Evolutionary conservation across 164 flowering plant genomes (phyloP).

Genomic region (Vitis rotundifolia): DNA sequence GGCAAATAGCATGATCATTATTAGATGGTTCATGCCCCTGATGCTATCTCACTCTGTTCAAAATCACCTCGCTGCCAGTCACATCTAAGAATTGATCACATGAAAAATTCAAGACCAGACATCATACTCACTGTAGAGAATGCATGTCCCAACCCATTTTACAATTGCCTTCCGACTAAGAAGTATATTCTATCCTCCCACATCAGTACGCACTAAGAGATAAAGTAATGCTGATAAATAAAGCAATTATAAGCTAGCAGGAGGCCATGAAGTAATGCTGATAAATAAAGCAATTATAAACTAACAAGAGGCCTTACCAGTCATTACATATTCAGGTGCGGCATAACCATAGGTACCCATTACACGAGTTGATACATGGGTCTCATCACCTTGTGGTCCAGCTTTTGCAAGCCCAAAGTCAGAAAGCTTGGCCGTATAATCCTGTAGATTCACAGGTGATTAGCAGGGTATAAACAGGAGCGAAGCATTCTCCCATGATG

Average conservation of each 20-base stretch:
- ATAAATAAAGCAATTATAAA: neutral
- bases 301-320: slow-evolving; percentile 47
- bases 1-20: no score
- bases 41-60: no score
- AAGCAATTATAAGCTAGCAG: neutral
- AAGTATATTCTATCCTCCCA: no score
- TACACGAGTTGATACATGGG: slow-evolving; percentile 93
- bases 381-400: slow-evolving; percentile 97
- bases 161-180: no score
- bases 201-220: neutral
- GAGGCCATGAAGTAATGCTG: neutral
- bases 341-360: slow-evolving; percentile 99
- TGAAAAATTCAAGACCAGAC: no score
- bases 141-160: no score
- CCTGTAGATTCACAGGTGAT: slow-evolving; percentile 42
- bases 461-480: slow-evolving; percentile 1
- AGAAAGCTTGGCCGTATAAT: slow-evolving; percentile 88
- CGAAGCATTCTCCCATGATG: neutral
- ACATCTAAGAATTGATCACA: no score
- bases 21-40: no score
- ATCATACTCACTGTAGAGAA: no score
- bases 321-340: slow-evolving; percentile 98
- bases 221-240: neutral
- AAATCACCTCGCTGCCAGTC: no score
- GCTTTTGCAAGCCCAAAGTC: slow-evolving; percentile 99